Evolutionary conservation across 1,139 yeast genomes (phyloP), one percentile per base, ranked within the genome.

Genomic region (Protomyces lactucae-debilis): DNA sequence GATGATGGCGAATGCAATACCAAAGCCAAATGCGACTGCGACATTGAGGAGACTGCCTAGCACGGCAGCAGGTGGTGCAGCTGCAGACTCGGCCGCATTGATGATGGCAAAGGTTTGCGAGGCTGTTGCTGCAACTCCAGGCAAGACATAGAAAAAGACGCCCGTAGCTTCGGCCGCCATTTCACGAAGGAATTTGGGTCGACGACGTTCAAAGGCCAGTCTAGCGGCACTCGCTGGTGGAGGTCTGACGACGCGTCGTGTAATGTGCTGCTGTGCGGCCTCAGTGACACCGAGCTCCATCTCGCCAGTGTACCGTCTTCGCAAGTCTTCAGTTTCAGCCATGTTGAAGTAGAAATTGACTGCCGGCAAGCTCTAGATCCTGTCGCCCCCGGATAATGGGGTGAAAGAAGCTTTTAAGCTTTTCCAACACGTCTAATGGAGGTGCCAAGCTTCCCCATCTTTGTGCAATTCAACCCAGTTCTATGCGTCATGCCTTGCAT

Each of bases 91-190:
- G 4, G 35, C 23, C 18, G 54, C 64, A 28, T 53, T 46, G 48
- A 16, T 23, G 6, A 45, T 25, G 10, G 55, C 54, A 45, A 60
- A 46, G 51, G 35, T 32, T 10, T 35, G 52, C 21, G 51, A 25
- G 16, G 54, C 53, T 3, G 59, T 54, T 14, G 64, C 60, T 14
- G 60, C 59, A 5, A 60, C 64, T 36, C 64, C 64, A 2, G 64
- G 55, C 48, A 48, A 45, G 37, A 60, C 64, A 46, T 54, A 60
- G 55, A 55, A 60, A 60, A 54, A 60, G 3, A 53, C 59, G 18
- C 64, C 64, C 3, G 55, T 46, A 18, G 64, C 64, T 28, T 60
- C 64, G 12, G 64, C 64, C 12, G 46, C 53, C 64, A 60, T 60
- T 25, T 60, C 64, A 18, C 64, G 21, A 2, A 60, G 52, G 40